phyloP scores from a whole-genome alignment of 371 early-diverging fungal genomes.

The Thermomucor indicae-seudaticae region DNA sequence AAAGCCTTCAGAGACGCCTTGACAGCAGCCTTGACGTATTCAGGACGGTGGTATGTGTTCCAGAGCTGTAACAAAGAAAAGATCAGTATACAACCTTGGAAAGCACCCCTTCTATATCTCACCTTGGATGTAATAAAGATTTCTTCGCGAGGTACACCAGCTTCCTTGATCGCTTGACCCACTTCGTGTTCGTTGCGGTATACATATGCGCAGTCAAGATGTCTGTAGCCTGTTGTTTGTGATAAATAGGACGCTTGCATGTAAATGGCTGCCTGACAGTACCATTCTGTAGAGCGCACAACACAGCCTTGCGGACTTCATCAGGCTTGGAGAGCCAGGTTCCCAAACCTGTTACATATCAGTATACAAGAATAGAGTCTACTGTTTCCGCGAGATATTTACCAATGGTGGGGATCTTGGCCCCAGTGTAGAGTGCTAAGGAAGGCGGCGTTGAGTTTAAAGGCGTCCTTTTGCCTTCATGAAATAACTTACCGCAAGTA shows the following conservation, averaged over 20 bases:
- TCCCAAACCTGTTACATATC: conserved; percentile 35
- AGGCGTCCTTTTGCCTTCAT: not conserved
- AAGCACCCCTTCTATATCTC: not conserved
- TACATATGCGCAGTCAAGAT: conserved; percentile 70
- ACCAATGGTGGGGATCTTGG: conserved; percentile 39
- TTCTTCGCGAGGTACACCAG: conserved; percentile 59
- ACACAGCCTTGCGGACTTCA: conserved; percentile 57
- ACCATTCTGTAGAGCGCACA: conserved; percentile 54
- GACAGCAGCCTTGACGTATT: conserved; percentile 62
- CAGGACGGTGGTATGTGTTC: conserved; percentile 76
- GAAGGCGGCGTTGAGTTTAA: not conserved
- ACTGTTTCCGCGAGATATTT: not conserved
- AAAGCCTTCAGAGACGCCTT: conserved; percentile 71
- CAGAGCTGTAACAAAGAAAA: conserved; percentile 52
- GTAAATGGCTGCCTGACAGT: not conserved
- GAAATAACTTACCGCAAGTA: conserved; percentile 8
- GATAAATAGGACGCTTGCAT: not conserved
- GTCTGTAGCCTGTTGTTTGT: conserved; percentile 49
- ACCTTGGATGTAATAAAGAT: conserved; percentile 86
- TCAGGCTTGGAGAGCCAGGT: conserved; percentile 60
- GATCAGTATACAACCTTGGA: not conserved
- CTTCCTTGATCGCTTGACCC: conserved; percentile 66
- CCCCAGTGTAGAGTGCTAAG: conserved; percentile 51
- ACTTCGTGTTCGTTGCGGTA: conserved; percentile 86
- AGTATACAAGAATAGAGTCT: not conserved